Base-by-base conservation (phyloP, 2,329 filamentous ascomycete species). In the Pestalotiopsis sp. region DNA sequence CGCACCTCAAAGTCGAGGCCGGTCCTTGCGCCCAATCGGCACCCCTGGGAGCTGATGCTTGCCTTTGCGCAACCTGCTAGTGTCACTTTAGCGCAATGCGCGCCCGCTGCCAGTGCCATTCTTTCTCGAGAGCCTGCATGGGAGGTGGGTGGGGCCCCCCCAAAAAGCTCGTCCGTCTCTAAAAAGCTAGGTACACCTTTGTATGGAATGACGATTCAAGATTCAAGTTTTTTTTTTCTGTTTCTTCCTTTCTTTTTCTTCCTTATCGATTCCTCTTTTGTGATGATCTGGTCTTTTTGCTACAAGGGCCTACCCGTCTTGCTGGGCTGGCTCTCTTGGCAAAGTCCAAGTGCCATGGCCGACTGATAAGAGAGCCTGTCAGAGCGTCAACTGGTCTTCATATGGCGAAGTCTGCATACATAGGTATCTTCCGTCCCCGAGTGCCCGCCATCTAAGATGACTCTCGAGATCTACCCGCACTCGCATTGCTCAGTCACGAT, bases 201-300 rank as follows among this genome's bases (percentile, higher is more conserved):
- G 20, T 20, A 20, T 66, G 56, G 64, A 66, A 66, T 66, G 64
- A 38, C 63, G 63, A 57, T 57, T 66, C 49, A 12, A 20, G 56
- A 36, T 52, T 52, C 45, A 52, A 52, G 45, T 52, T 52, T 52
- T 52, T 52, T 49, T 52, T 52, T n/a, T 23, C 45, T 17, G 17
- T 52, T n/a, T 9, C 20, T 52, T 52, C 17, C 9, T 52, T 52
- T 20, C 20, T 52, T 52, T 52, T 52, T 17, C 9, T 52, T 52
- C 45, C 20, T 52, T 52, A 52, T n/a, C 45, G 17, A 38, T 62
- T 39, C 36, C 38, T 39, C 23, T 11, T 59, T 66, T 58, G 20
- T 59, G 64, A 60, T 66, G 64, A 66, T 66, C 64, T 66, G 64
- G 63, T 66, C 52, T 59, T 45, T 66, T 60, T 57, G 17, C 25